phyloP scores from a whole-genome alignment of 768 basidiomycete genomes.

The Termitomyces sp. region DNA sequence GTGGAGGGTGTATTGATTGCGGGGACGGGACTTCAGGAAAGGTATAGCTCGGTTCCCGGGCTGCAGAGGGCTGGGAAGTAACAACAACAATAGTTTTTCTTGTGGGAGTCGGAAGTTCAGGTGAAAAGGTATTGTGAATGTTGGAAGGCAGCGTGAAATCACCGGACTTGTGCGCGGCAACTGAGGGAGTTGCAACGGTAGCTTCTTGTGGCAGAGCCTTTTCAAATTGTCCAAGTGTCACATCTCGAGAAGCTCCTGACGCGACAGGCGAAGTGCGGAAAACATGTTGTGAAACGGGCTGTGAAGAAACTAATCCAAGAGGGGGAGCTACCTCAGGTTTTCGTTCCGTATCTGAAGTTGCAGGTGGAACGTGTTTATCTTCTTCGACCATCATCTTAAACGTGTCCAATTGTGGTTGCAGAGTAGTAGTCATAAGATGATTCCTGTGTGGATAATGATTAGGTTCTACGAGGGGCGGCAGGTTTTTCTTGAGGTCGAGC shows the following conservation, averaged over 20 bases:
- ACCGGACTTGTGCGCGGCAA: neutral
- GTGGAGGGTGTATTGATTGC: conserved; percentile 7
- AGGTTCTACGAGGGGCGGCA: conserved; percentile 13
- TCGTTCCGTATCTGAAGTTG: neutral
- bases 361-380: neutral
- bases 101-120: neutral
- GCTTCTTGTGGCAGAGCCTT: neutral
- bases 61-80: conserved; percentile 4
- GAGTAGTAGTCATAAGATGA: neutral
- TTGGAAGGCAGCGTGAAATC: neutral
- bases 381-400: neutral
- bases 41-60: conserved; percentile 5
- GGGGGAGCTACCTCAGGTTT: neutral
- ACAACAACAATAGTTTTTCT: conserved; percentile 9
- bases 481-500: conserved; percentile 32
- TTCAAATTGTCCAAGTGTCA: neutral
- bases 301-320: neutral
- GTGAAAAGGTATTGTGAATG: neutral
- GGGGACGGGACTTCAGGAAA: conserved; percentile 3
- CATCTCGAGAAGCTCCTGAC: neutral
- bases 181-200: neutral
- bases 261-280: neutral
- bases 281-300: neutral
- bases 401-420: neutral
- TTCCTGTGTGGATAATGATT: neutral